phyloP scores from a whole-genome alignment of 2,329 filamentous ascomycete species.

The Cryphonectria carpinicola region DNA sequence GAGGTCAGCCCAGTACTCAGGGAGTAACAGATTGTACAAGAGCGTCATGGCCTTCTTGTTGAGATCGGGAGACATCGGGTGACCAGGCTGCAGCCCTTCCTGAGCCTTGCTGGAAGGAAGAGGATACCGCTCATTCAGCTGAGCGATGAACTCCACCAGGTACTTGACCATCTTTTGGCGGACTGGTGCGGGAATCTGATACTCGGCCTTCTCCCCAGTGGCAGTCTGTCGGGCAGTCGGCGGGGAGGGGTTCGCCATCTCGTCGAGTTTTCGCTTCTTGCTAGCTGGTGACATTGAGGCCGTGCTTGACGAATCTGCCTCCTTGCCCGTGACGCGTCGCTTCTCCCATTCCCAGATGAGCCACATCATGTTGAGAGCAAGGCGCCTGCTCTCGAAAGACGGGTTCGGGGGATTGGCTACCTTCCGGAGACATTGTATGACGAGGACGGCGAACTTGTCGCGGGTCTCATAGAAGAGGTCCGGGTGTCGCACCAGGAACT shows the following conservation, averaged over 20 bases:
- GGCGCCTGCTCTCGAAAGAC: slow-evolving; percentile 88
- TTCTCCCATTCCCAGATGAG: slow-evolving; percentile 94
- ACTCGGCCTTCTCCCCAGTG: slow-evolving; percentile 63
- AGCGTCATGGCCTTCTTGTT: slow-evolving; percentile 83
- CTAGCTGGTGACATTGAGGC: slow-evolving; percentile 70
- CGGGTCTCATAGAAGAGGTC: slow-evolving; percentile 93
- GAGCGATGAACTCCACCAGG: slow-evolving; percentile 91
- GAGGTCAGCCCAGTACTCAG: slow-evolving; percentile 87
- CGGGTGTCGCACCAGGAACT: slow-evolving; percentile 91
- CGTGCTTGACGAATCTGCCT: slow-evolving; percentile 41
- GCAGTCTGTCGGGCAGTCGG: slow-evolving; percentile 53
- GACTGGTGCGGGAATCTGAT: slow-evolving; percentile 67
- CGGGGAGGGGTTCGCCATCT: slow-evolving; percentile 57
- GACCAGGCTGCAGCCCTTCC: slow-evolving; percentile 51
- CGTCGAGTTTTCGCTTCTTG: slow-evolving; percentile 77
- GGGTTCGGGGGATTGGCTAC: slow-evolving; percentile 82
- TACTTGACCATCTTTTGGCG: slow-evolving; percentile 90
- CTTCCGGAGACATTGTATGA: slow-evolving; percentile 87
- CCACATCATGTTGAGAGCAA: slow-evolving; percentile 87
- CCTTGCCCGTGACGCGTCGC: slow-evolving; percentile 70
- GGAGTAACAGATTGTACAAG: slow-evolving; percentile 81
- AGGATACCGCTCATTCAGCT: slow-evolving; percentile 82
- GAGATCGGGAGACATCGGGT: slow-evolving; percentile 70
- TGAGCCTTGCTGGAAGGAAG: slow-evolving; percentile 72
- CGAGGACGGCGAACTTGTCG: slow-evolving; percentile 86